These are phyloP conservation scores for Alnus glutinosa DNA, from an alignment of 306 rosid genomes.

Conservation along the genomic window DNA sequence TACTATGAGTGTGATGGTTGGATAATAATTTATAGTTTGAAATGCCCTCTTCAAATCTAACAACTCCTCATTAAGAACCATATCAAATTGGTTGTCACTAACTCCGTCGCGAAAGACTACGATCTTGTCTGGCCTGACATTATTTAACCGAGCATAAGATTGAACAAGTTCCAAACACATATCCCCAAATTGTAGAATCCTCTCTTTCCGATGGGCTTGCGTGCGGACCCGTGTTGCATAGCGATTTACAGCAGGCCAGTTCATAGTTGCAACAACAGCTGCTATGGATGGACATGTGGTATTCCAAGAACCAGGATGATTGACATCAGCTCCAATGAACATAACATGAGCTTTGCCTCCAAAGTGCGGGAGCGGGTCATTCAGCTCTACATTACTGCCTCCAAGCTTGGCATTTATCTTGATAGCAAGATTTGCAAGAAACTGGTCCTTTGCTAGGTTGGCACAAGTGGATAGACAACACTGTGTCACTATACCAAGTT, in stretches of 20 bases:
- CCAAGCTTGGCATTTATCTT: constrained; percentile 91
- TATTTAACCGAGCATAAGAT: constrained; percentile 42
- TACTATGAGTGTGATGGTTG: constrained; percentile 67
- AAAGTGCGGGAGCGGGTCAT: constrained; percentile 45
- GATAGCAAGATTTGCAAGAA: constrained; percentile 61
- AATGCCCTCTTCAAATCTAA: constrained; percentile 50
- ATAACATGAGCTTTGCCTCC: constrained; percentile 54
- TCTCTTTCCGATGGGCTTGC: constrained; percentile 54
- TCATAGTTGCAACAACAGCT: constrained; percentile 73
- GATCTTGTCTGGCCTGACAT: constrained; percentile 53
- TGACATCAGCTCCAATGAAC: constrained; percentile 89
- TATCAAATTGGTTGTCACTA: constrained; percentile 74
- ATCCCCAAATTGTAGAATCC: constrained; percentile 57
- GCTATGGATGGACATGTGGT: constrained; percentile 60
- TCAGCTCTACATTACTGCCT: constrained; percentile 80
- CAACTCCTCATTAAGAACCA: constrained; percentile 82
- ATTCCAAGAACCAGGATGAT: constrained; percentile 60
- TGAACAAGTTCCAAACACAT: constrained; percentile 64
- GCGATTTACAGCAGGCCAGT: constrained; percentile 84
- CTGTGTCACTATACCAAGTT: constrained; percentile 74
- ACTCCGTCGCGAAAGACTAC: constrained; percentile 80
- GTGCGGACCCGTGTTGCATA: constrained; percentile 70
- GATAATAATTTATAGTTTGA: constrained; percentile 36
- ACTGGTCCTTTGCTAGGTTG: constrained; percentile 42
- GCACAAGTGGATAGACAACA: constrained; percentile 60